A percentile compares a stretch with the other conserved stretches of the same genome.
Evolutionary conservation across 192 early-diverging fungal species (phyloP).

Genomic region (Funneliformis geosporum): DNA sequence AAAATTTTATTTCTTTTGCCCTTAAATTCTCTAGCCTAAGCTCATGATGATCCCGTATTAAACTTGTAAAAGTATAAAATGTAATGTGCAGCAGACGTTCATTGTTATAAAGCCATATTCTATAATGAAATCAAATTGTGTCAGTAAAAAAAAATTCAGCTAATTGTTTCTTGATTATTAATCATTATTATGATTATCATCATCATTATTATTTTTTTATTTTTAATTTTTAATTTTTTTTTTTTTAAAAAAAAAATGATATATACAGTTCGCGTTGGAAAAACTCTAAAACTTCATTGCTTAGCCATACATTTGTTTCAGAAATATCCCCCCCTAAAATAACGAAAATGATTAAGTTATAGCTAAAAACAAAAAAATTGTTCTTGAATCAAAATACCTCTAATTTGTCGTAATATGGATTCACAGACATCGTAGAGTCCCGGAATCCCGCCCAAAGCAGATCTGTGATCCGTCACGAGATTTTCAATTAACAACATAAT

Average conservation of each 20-base stretch:
- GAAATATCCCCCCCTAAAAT: slow-evolving; percentile 1
- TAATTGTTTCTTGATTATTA: too few species aligned
- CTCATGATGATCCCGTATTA: neutral
- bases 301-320: slow-evolving; percentile 14
- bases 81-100: slow-evolving; percentile 5
- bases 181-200: too few species aligned
- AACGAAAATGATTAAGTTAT: neutral
- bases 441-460: neutral
- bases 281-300: neutral
- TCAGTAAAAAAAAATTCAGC: neutral
- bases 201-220: too few species aligned
- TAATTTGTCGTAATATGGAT: neutral
- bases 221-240: neutral
- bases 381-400: neutral
- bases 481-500: neutral
- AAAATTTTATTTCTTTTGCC: neutral
- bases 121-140: neutral
- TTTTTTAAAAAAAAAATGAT: neutral
- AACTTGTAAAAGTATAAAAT: slow-evolving; percentile 20
- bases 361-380: neutral
- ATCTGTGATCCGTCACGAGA: neutral
- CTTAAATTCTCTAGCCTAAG: neutral
- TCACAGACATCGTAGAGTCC: slow-evolving; percentile 3
- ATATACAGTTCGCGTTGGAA: neutral
- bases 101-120: slow-evolving; percentile 6